Evolutionary conservation across 805 yeast species (phyloP).

Genomic region (Myxozyma mucilagina): DNA sequence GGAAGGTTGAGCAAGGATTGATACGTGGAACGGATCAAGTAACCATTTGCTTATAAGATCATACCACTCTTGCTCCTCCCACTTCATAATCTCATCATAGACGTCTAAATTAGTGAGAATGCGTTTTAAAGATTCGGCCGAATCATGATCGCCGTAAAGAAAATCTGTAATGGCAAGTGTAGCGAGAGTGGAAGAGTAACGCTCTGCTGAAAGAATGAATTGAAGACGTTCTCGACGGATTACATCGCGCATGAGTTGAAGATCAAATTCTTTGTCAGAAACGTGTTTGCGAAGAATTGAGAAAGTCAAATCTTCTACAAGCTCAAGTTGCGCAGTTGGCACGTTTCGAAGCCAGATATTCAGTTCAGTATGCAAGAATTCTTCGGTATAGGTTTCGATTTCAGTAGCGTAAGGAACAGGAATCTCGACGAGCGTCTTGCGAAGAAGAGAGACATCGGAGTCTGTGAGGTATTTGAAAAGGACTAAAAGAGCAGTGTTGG

Average conservation of each 20-base stretch:
- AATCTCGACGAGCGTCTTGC: constrained; percentile 71
- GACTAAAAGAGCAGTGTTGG: constrained; percentile 68
- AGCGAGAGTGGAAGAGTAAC: constrained; percentile 45
- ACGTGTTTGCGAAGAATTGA: constrained; percentile 56
- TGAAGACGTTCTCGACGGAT: constrained; percentile 65
- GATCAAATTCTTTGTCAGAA: constrained; percentile 52
- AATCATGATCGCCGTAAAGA: constrained; percentile 65
- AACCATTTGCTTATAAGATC: constrained; percentile 53
- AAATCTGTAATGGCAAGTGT: constrained; percentile 74
- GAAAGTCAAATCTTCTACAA: constrained; percentile 55
- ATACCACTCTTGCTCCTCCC: constrained; percentile 73
- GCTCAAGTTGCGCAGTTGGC: constrained; percentile 62
- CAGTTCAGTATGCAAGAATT: constrained; percentile 62
- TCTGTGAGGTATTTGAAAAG: constrained; percentile 74
- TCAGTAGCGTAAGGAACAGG: constrained; percentile 79
- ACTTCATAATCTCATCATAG: constrained; percentile 56
- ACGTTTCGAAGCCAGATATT: constrained; percentile 50
- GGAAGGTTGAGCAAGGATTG: constrained; percentile 75
- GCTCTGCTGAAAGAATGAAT: constrained; percentile 42
- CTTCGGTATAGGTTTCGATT: constrained; percentile 69
- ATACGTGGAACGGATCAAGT: constrained; percentile 60
- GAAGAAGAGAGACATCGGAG: constrained; percentile 73
- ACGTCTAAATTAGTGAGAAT: constrained; percentile 60
- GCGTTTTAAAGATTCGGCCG: constrained; percentile 55
- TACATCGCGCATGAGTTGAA: constrained; percentile 64